Evolutionary conservation across 2,329 filamentous ascomycete species (phyloP).

Genomic region (Pyrenophora graminea): DNA sequence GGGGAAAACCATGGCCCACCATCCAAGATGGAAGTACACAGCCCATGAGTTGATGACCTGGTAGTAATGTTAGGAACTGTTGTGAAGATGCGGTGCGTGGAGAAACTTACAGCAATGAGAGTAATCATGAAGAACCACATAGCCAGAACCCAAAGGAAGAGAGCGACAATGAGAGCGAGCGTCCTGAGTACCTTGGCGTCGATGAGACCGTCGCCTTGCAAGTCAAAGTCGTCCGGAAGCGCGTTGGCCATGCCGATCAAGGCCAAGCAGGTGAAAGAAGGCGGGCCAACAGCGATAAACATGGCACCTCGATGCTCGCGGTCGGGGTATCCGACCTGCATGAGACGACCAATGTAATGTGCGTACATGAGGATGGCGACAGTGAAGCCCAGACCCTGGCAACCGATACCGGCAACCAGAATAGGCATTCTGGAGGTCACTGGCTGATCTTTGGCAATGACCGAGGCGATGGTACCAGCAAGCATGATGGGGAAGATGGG

Average conservation of each 20-base stretch:
- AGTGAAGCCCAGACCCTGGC: constrained; percentile 70
- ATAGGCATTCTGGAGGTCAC: constrained; percentile 63
- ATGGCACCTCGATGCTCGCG: constrained; percentile 69
- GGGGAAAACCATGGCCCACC: constrained; percentile 63
- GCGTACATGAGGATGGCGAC: constrained; percentile 75
- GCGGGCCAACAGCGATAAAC: constrained; percentile 77
- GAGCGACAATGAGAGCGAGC: constrained; percentile 53
- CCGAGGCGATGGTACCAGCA: constrained; percentile 69
- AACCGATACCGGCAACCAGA: constrained; percentile 67
- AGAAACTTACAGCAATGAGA: constrained; percentile 42
- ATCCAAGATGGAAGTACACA: constrained; percentile 63
- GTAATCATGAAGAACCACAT: constrained; percentile 60
- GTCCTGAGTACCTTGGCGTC: constrained; percentile 51
- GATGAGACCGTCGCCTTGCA: constrained; percentile 54
- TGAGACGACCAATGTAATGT: constrained; percentile 72
- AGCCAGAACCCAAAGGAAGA: constrained; percentile 68
- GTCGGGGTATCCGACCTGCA: constrained; percentile 66
- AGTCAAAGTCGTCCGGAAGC: constrained; percentile 52
- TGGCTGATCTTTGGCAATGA: constrained; percentile 66
- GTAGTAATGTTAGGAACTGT: constrained; percentile 28
- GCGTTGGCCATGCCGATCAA: constrained; percentile 69
- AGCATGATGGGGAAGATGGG: constrained; percentile 78
- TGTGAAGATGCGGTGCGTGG: constrained; percentile 26
- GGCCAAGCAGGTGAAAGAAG: constrained; percentile 71
- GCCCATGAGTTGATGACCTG: constrained; percentile 40